These are phyloP conservation scores for Starmerella sp. DNA, from an alignment of 805 yeast genomes.

Conservation along the genomic window DNA sequence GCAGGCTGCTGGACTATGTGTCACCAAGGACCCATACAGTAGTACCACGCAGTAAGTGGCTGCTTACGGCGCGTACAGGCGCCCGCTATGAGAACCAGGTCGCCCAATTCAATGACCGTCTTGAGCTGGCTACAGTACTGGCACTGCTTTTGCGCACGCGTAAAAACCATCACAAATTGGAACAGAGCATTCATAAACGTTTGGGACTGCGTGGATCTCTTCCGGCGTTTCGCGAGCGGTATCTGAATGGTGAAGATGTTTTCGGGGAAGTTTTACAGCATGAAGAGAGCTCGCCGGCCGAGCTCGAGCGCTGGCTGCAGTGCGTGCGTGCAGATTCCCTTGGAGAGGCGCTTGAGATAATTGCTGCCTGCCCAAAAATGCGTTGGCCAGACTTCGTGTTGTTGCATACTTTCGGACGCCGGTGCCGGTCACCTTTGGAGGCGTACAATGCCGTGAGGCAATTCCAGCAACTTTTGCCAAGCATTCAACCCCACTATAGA, in stretches of 20 bases:
- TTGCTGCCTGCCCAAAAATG: slow-evolving; percentile 4
- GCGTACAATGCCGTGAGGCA: slow-evolving; percentile 22
- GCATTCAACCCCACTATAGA: slow-evolving; percentile 14
- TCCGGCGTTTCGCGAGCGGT: not conserved
- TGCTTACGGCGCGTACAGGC: slow-evolving; percentile 17
- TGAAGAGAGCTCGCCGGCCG: slow-evolving; percentile 1
- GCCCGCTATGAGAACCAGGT: slow-evolving; percentile 8
- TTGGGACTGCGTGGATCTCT: not conserved
- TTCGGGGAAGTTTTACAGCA: not conserved
- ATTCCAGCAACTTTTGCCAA: slow-evolving; percentile 15
- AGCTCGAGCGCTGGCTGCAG: slow-evolving; percentile 5
- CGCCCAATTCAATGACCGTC: slow-evolving; percentile 3
- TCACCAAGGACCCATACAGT: slow-evolving; percentile 5
- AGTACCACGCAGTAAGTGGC: slow-evolving; percentile 5
- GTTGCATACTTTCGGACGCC: slow-evolving; percentile 23
- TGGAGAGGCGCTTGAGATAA: slow-evolving; percentile 17
- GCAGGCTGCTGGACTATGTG: slow-evolving; percentile 17
- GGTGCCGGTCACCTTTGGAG: slow-evolving; percentile 17
- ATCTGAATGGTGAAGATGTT: not conserved
- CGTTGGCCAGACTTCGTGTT: slow-evolving; percentile 27
- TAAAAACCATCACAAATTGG: not conserved
- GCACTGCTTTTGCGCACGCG: not conserved
- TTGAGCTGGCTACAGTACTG: slow-evolving; percentile 9
- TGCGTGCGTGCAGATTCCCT: slow-evolving; percentile 15
- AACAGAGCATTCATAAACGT: not conserved